phyloP scores from a whole-genome alignment of 371 early-diverging fungal species.

The Phascolomyces articulosus region DNA sequence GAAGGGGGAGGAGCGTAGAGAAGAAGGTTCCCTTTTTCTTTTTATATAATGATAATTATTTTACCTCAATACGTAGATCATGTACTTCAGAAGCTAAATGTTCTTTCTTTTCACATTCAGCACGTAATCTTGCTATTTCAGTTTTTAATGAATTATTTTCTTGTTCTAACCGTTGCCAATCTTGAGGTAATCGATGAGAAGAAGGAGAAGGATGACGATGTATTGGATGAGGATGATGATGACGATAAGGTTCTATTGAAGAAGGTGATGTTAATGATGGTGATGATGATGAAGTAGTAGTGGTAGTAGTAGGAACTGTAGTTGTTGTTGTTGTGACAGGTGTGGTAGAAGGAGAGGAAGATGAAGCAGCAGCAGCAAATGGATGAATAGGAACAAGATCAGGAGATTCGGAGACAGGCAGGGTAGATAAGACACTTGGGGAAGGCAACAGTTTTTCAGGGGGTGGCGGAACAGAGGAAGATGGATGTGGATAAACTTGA shows the following conservation, averaged over 20 bases:
- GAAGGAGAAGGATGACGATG: background rate
- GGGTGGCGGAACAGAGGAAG: constrained; percentile 13
- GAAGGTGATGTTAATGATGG: background rate
- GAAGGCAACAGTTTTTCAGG: constrained; percentile 2
- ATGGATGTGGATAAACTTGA: constrained; percentile 14
- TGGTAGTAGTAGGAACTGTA: no score
- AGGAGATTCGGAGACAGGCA: constrained; percentile 4
- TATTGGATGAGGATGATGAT: constrained; percentile 6
- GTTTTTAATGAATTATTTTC: constrained; percentile 20
- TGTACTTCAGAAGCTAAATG: constrained; percentile 23
- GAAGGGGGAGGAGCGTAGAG: no score
- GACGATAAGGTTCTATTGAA: constrained; percentile 1
- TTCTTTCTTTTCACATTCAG: constrained; percentile 12
- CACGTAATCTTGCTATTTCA: constrained; percentile 17
- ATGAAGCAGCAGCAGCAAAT: constrained; percentile 11
- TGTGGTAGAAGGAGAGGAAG: constrained; percentile 17
- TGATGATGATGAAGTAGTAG: constrained; percentile 12
- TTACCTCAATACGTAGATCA: constrained; percentile 39
- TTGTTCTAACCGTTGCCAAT: constrained; percentile 17
- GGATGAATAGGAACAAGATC: constrained; percentile 4
- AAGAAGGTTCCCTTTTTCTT: no score
- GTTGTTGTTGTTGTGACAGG: no score
- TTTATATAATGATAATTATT: no score
- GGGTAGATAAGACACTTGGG: background rate
- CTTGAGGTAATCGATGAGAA: background rate